phyloP scores from a whole-genome alignment of 129 eudicot species.

The Heracleum sosnowskyi region DNA sequence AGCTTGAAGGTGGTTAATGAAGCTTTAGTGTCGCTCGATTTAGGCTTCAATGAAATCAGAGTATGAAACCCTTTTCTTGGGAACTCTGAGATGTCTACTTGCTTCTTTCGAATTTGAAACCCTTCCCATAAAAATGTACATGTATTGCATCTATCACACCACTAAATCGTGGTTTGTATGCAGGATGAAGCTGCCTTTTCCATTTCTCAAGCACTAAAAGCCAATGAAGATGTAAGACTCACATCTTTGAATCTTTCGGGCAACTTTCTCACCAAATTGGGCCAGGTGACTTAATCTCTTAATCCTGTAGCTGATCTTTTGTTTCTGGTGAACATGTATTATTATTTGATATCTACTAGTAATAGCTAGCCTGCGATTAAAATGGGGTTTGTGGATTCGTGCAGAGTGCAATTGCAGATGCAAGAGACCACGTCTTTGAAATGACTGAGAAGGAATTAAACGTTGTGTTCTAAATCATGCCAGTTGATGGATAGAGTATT shows the following conservation, averaged over 20 bases:
- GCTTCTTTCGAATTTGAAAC: background rate
- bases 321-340: background rate
- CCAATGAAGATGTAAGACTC: conserved; percentile 90
- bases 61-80: conserved; percentile 29
- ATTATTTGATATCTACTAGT: background rate
- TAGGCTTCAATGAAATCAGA: conserved; percentile 92
- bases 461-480: conserved; percentile 42
- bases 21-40: conserved; percentile 68
- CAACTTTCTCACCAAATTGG: conserved; percentile 83
- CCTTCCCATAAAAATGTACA: background rate
- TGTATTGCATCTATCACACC: background rate
- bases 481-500: background rate
- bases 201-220: conserved; percentile 89
- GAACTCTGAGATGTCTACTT: background rate
- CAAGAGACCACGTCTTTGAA: conserved; percentile 86
- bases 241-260: conserved; percentile 64
- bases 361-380: conserved; percentile 2
- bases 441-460: conserved; percentile 81
- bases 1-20: conserved; percentile 95
- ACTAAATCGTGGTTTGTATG: conserved; percentile 10
- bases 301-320: background rate
- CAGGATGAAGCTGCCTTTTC: conserved; percentile 98
- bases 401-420: conserved; percentile 93
- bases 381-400: conserved; percentile 5
- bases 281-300: conserved; percentile 48